Conservation (phyloP, 768 basidiomycete genomes). For the Boletus reticulatus region DNA sequence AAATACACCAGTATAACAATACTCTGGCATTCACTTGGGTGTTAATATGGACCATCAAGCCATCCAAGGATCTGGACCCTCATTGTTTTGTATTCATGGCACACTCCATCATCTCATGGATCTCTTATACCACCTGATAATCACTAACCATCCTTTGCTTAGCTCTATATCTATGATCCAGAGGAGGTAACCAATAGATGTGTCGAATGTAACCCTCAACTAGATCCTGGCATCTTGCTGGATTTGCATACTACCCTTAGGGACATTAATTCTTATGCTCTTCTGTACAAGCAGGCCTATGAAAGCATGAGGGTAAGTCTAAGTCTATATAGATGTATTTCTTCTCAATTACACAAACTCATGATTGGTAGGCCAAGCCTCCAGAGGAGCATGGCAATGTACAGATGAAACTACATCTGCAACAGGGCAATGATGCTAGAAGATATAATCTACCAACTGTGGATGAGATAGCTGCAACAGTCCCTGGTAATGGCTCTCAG, state of each 20-base stretch:
- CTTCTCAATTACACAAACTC: too few species aligned
- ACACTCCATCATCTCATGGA: slow-evolving; percentile 38
- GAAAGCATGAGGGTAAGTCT: slow-evolving; percentile 22
- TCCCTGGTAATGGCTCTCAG: slow-evolving; percentile 33
- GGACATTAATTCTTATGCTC: too few species aligned
- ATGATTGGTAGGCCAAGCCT: slow-evolving; percentile 6
- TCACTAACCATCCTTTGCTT: slow-evolving; percentile 32
- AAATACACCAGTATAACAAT: slow-evolving; percentile 42
- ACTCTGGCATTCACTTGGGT: slow-evolving; percentile 6
- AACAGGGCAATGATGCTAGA: slow-evolving; percentile 26
- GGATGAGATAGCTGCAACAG: slow-evolving; percentile 41
- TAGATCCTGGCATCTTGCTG: too few species aligned
- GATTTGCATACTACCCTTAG: too few species aligned
- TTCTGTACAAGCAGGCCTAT: background rate
- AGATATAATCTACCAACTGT: slow-evolving; percentile 45
- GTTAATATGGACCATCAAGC: background rate
- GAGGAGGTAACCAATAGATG: too few species aligned
- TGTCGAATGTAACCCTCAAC: too few species aligned
- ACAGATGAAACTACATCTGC: background rate
- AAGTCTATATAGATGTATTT: too few species aligned
- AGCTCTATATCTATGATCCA: slow-evolving; percentile 40
- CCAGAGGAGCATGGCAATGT: slow-evolving; percentile 15
- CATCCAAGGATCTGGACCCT: slow-evolving; percentile 18
- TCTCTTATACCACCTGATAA: slow-evolving; percentile 18
- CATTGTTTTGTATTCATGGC: slow-evolving; percentile 27